Evolutionary conservation across 371 early-diverging fungal species (phyloP), one percentile per base, ranked within the genome.

Genomic region (Haplosporangium sp.): DNA sequence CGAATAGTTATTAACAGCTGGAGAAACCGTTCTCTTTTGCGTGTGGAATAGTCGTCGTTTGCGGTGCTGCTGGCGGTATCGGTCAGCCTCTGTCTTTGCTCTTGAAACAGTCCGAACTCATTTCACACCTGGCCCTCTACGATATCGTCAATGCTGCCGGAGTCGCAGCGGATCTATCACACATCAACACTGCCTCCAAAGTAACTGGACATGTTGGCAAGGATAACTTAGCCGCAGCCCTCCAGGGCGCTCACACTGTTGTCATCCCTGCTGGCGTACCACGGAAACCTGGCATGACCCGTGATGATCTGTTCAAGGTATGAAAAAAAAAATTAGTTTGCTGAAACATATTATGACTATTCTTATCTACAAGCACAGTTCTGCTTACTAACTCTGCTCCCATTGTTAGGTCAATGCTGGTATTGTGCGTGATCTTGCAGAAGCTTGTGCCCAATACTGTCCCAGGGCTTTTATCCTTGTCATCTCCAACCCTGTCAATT

Each of bases 221-320:
- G 54, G 61, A 64, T 13, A 12, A 60, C 7, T 38, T 79, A 68
- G 67, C 84, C 48, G 87, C 83, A 50, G 92, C 95, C 13, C 83
- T 96, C 56, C 81, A 74, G 37, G 94, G 89, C 37, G 86, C 89
- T 13, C 88, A 94, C 70, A 83, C 95, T 21, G 95, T 98, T 58
- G 94, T 98, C 51, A 96, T 98, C 83, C 98, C 99, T 62, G 96
- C 96, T 50, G 96, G 96, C 74, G 93, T 95, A 21, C 95, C 96
- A 20, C 84, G 96, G 48, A 94, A 94, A 85, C 96, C 96, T 54
- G 96, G 95, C 55, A 96, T 96, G 96, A 93, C 95, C 54, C 88
- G 96, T 62, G 94, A 94, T 73, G 95, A 95, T 73, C 82, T 95
- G 47, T 95, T 95, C 89, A 94, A 93, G 75, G 90, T 90, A 76